Evolutionary conservation across 257 asterid genomes (phyloP), one percentile per base, ranked within the genome.

Genomic region (Leonotis leonurus): DNA sequence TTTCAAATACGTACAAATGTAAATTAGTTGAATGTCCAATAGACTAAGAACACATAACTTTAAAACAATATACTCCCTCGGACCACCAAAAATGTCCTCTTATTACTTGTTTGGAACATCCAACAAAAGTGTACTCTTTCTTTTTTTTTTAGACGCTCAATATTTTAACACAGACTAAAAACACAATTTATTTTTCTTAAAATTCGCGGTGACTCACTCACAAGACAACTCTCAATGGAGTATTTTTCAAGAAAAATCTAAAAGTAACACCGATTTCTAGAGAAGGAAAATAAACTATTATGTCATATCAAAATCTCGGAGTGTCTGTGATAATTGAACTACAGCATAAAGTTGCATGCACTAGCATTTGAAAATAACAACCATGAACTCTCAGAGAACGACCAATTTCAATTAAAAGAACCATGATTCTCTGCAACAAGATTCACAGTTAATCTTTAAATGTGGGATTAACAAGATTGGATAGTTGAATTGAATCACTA

Each of bases 401-500:
- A 3, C 60, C 29, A 13, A 25, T 26, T 1, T 6, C 17, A 9
- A 21, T 53, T 18, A 22, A 25, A 62, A 22, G n/a, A 46, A 11
- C 35, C 57, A 37, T n/a, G 57, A 44, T 27, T 26, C 40, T 9
- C 37, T 16, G 48, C 4, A 51, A 16, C 72, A 51, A 50, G 64
- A 49, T 56, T 54, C 18, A 11, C 64, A 27, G 44, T 55, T 53
- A n/a, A n/a, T n/a, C n/a, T n/a, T n/a, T n/a, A n/a, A n/a, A n/a
- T n/a, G n/a, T n/a, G n/a, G n/a, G n/a, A n/a, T n/a, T n/a, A n/a
- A n/a, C n/a, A n/a, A n/a, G n/a, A n/a, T 33, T 6, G 22, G 33
- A 36, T 2, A 49, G 29, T 33, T 6, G 22, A 41, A 36, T 40
- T 62, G 74, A 62, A 54, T 62, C 56, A 5, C 20, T 65, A 52